These are phyloP conservation scores for Ogataea henricii DNA, from an alignment of 805 yeast genomes.

Conservation along the genomic window DNA sequence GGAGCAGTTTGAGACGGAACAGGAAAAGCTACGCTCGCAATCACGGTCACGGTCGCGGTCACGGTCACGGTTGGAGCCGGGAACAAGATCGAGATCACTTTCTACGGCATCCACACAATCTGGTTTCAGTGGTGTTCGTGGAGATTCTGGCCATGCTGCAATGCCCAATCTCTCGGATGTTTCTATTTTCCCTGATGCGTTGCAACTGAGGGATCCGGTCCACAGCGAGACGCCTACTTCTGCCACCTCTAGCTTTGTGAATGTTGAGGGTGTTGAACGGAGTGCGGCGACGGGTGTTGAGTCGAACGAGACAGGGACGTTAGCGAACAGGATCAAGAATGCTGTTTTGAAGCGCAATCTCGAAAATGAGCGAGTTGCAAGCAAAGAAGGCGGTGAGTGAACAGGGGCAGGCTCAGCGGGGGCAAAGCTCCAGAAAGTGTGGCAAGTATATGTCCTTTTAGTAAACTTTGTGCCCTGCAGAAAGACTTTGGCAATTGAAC, in stretches of 20 bases:
- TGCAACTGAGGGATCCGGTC: constrained; percentile 23
- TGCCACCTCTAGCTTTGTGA: constrained; percentile 18
- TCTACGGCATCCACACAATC: constrained; percentile 28
- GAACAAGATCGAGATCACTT: constrained; percentile 13
- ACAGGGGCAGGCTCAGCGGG: no score
- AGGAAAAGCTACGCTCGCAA: constrained; percentile 9
- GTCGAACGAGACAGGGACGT: background rate
- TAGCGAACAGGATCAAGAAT: constrained; percentile 21
- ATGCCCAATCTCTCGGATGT: constrained; percentile 35
- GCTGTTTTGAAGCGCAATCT: constrained; percentile 31
- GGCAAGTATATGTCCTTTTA: no score
- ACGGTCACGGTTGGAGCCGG: constrained; percentile 18
- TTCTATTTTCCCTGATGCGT: constrained; percentile 36
- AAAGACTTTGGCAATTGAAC: no score
- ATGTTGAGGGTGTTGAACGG: constrained; percentile 12
- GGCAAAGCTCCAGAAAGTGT: no score
- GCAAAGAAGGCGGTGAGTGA: background rate
- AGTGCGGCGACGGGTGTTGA: constrained; percentile 8
- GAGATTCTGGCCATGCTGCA: constrained; percentile 20
- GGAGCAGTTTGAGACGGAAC: constrained; percentile 27
- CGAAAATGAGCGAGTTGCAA: constrained; percentile 10
- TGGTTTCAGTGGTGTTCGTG: constrained; percentile 25
- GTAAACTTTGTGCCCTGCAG: no score
- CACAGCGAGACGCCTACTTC: constrained; percentile 8
- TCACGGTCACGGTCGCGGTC: constrained; percentile 20